Percentiles rank a stretch among this genome's conserved stretches.
phyloP scores from a whole-genome alignment of 2,329 filamentous ascomycete species.

The Achaetomium macrosporum region DNA sequence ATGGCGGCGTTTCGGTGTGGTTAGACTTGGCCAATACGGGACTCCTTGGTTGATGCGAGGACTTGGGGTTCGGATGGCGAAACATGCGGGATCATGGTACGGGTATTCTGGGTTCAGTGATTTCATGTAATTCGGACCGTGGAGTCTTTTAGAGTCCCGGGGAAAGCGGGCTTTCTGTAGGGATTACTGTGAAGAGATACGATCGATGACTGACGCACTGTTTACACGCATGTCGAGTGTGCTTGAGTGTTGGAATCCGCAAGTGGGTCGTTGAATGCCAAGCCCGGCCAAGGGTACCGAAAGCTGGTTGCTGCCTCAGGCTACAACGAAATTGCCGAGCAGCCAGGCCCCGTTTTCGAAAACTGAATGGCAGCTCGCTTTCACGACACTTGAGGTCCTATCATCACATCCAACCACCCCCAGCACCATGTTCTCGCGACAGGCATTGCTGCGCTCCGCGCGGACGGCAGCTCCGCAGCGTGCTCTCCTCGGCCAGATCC shows the following conservation, averaged over 20 bases:
- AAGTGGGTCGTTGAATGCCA: neutral
- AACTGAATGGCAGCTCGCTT: constrained; percentile 23
- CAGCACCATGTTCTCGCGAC: constrained; percentile 54
- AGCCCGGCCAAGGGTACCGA: constrained; percentile 5
- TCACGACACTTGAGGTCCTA: constrained; percentile 27
- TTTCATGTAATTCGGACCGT: constrained; percentile 10
- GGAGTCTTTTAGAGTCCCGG: constrained; percentile 5
- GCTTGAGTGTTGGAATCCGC: too few species aligned
- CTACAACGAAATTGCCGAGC: constrained; percentile 24
- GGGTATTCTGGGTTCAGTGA: constrained; percentile 2
- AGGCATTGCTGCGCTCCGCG: constrained; percentile 50
- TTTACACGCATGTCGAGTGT: neutral
- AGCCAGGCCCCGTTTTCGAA: constrained; percentile 24
- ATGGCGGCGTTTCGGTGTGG: constrained; percentile 23
- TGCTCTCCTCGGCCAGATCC: constrained; percentile 57
- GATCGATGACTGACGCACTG: neutral
- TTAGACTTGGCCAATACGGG: constrained; percentile 12
- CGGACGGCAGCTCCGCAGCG: constrained; percentile 53
- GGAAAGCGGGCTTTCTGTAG: constrained; percentile 10
- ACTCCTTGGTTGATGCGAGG: constrained; percentile 5
- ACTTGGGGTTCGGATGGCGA: constrained; percentile 16
- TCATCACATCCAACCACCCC: constrained; percentile 24
- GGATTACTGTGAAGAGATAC: constrained; percentile 11
- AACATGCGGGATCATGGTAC: constrained; percentile 17
- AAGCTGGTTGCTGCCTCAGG: constrained; percentile 22